phyloP scores from a whole-genome alignment of 139 green algal genomes.

The Helicosporidium sp. region DNA sequence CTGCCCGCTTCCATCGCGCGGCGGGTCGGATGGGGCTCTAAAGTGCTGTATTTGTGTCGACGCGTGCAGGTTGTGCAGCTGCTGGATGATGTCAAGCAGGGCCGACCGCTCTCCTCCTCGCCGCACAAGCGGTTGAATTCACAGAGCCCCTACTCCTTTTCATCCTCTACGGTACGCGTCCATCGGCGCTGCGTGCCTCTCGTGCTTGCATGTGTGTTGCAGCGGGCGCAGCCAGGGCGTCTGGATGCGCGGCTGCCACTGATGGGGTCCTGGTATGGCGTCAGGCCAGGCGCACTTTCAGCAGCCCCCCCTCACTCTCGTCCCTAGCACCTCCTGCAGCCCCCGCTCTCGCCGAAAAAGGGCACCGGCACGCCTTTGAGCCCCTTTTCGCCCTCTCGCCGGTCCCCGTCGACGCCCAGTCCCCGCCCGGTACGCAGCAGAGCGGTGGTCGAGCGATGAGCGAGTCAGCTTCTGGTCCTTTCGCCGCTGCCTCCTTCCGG shows the following conservation, averaged over 20 bases:
- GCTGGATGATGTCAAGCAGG: conserved; percentile 64
- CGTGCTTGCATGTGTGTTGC: no score
- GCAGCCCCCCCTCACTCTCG: background rate
- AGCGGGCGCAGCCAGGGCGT: no score
- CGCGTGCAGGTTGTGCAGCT: conserved; percentile 41
- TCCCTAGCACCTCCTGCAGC: conserved; percentile 38
- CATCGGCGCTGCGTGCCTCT: background rate
- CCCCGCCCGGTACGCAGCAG: conserved; percentile 5
- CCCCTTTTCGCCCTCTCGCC: conserved; percentile 28
- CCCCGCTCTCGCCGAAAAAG: conserved; percentile 67
- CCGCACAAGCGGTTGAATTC: background rate
- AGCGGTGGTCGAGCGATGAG: background rate
- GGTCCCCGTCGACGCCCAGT: conserved; percentile 5
- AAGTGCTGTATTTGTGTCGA: background rate
- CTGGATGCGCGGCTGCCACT: no score
- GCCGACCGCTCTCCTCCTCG: conserved; percentile 21
- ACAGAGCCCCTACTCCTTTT: conserved; percentile 29
- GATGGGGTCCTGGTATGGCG: no score
- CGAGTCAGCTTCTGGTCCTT: background rate
- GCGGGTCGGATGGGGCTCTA: background rate
- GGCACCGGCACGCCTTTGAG: conserved; percentile 30
- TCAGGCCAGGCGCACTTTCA: no score
- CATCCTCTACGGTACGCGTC: conserved; percentile 22
- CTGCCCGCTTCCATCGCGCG: background rate
- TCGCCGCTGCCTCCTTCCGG: background rate